Base-by-base conservation (phyloP, 2,329 filamentous ascomycete species). In the Ascochyta clinopodiicola region DNA sequence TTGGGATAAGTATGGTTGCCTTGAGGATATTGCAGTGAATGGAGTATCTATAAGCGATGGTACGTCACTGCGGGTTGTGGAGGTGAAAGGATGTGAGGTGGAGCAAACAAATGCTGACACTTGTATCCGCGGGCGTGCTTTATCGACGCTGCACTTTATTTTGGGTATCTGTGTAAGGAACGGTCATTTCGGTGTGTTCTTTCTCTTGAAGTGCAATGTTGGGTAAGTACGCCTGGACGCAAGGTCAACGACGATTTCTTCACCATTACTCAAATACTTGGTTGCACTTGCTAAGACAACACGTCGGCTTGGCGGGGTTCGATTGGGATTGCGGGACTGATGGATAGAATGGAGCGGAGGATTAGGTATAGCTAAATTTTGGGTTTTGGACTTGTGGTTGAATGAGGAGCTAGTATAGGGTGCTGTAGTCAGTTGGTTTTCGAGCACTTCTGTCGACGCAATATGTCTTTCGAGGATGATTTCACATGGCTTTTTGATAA, bases 241-340 rank as follows among this genome's bases (percentile, higher is more conserved):
- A 31, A 13, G 15, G 29, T 4, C 13, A 31, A 31, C 1, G 12
- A 10, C 4, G 4, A 31, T 13, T 4, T 15, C 12, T 10, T 12
- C 13, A 15, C 29, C 5, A 13, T 13, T 4, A 15, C 12, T 31
- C 4, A 5, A 13, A 4, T 4, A 31, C 4, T 15, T 31, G 12
- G 12, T 13, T 0, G 15, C 15, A 31, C 29, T 31, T 36, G 13
- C 62, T 55, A 5, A 68, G 42, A 42, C 63, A 43, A 2, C 59
- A 49, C 4, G 32, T 15, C 5, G 22, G 43, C 44, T 22, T 48
- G 42, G 34, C 48, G 58, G 24, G 51, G 47, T 17, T 24, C 39
- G 17, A 52, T 6, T 25, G 51, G 51, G 5, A 49, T 21, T 0
- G 58, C 32, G 1, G 31, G 46, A 34, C 44, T 50, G 4, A 50